Evolutionary conservation across 768 basidiomycete genomes (phyloP), one percentile per base, ranked within the genome.

Genomic region (Ephemerocybe angulata): DNA sequence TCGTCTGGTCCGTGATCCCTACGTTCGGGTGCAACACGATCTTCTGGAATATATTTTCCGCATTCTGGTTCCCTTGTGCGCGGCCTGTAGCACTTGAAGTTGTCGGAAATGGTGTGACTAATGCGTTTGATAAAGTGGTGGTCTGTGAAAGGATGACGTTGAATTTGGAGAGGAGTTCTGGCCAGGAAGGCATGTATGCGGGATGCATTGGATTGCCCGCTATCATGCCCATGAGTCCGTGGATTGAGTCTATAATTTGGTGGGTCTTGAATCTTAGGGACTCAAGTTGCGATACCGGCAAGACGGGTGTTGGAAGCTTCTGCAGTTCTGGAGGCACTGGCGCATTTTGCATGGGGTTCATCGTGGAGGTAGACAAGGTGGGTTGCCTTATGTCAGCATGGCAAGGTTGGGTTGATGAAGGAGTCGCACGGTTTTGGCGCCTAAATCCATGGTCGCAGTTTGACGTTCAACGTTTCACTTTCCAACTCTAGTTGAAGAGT

Each of bases 91-190:
- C 51, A 21, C 54, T 56, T 37, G 58, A 15, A 7, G 65, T 57
- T 1, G 66, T 60, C 24, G 68, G 71, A 33, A 73, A 57, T 46
- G 74, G 68, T 53, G 75, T 69, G 17, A 80, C 71, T 38, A 90
- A 78, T 0, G 84, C 80, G 50, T 77, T 82, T 41, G 85, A 86
- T 61, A 93, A 84, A 60, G 78, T 87, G 64, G 89, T 88, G 0
- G 88, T 89, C 63, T 93, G 91, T 0, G 88, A 89, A 53, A 93
- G 79, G 25, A 93, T 78, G 58, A 90, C 79, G 61, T 86, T 91
- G 80, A 92, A 93, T 74, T 91, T 92, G 13, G 86, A 84, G 52
- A 93, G 77, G 52, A 93, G 82, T 63, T 93, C 90, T 2, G 90
- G 91, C 91, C 91, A 93, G 7, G 87, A 70, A 2, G 86, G 84